Evolutionary conservation across 805 yeast species (phyloP), one percentile per base, ranked within the genome.

Genomic region (Wickerhamomyces mucosus): DNA sequence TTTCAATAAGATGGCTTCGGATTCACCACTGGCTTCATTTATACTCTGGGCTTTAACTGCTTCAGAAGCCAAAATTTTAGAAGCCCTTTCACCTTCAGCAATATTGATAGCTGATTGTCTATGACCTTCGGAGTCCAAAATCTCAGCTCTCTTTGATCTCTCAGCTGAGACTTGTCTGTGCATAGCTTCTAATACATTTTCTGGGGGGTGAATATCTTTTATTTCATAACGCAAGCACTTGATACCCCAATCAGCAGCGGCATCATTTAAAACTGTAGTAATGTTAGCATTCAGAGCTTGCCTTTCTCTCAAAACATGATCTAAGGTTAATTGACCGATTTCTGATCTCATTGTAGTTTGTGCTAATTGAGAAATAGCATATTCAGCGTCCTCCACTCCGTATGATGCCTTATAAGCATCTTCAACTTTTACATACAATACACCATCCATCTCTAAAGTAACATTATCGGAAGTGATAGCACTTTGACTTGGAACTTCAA

Each of bases 331-430:
- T 41, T 81, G 83, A 31, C 95, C 94, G 48, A 83, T 83, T 54
- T 83, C 95, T 1, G 85, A 75, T 47, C 95, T 66, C 95, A 83
- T 83, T 11, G 94, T 81, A 9, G 95, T 84, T 54, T 83, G 94
- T 0, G 94, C 94, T 42, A 84, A 67, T 56, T 84, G 94, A 25
- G 80, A 65, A 33, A 84, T 75, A 23, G 94, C 94, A 52, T 79
- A 84, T 49, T 78, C 83, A 29, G 86, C 84, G 48, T 83, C 88
- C 50, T 84, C 94, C 14, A 83, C 94, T 11, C 94, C 94, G 46
- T 83, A 83, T 27, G 83, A 72, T 4, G 94, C 94, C 59, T 78
- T 81, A 53, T 78, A 83, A 5, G 94, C 82, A 49, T 84, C 94
- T 28, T 69, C 66, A 4, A 83, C 88, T 43, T 74, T 74, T 45